phyloP scores from a whole-genome alignment of 1,284 basidiomycete genomes.

The Singerocomus rubriflavus region DNA sequence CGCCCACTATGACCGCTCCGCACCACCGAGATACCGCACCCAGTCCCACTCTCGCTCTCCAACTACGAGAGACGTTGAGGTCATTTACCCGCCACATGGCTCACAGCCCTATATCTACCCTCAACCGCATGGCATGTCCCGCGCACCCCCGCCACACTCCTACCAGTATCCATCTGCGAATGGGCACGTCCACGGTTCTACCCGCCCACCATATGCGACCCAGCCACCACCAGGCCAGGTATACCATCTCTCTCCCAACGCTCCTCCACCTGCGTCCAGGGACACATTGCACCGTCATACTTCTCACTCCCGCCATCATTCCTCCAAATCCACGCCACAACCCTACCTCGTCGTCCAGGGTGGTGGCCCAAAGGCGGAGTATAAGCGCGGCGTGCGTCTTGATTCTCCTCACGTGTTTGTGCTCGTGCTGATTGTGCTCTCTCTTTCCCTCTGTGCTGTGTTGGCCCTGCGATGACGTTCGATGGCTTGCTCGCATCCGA shows the following conservation, averaged over 20 bases:
- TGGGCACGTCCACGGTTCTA: conserved; percentile 13
- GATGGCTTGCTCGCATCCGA: not conserved
- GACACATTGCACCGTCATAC: conserved; percentile 20
- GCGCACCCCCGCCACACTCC: conserved; percentile 16
- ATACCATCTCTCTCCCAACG: conserved; percentile 18
- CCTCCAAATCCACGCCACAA: conserved; percentile 25
- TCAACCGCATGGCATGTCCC: conserved; percentile 14
- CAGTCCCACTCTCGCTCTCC: conserved; percentile 28
- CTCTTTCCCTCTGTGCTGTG: conserved; percentile 3
- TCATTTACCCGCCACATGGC: conserved; percentile 19
- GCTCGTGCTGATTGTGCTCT: conserved; percentile 14
- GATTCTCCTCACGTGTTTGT: conserved; percentile 9
- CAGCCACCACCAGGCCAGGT: conserved; percentile 33
- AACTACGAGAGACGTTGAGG: conserved; percentile 15
- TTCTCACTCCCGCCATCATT: conserved; percentile 21
- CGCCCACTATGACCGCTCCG: conserved; percentile 17
- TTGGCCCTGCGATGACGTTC: conserved; percentile 5
- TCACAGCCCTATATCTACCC: conserved; percentile 21
- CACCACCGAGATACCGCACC: conserved; percentile 19
- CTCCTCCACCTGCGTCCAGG: conserved; percentile 14
- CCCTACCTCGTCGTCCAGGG: conserved; percentile 28
- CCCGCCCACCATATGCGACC: conserved; percentile 18
- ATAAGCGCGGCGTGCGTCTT: conserved; percentile 32
- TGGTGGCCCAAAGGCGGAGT: conserved; percentile 31
- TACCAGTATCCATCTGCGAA: conserved; percentile 21